Conservation (phyloP, 192 early-diverging fungal genomes). For the Rhizophagus clarus region DNA sequence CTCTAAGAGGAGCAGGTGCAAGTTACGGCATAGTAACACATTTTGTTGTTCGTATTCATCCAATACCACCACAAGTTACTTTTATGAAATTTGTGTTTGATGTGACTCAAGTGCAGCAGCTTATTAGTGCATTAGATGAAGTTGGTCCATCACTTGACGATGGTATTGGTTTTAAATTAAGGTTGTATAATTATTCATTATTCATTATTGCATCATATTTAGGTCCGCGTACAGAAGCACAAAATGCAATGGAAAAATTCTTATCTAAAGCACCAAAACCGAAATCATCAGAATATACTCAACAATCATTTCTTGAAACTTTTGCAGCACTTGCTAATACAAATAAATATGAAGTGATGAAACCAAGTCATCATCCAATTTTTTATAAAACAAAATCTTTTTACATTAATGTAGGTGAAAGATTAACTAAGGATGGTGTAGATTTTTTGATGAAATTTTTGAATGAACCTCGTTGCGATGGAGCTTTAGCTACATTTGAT, state of each 20-base stretch:
- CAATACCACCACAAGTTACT: conserved; percentile 2
- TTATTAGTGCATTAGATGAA: background rate
- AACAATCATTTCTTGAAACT: background rate
- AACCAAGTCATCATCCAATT: background rate
- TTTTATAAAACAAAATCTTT: background rate
- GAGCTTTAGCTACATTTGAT: background rate
- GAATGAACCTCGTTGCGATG: background rate
- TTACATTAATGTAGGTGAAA: background rate
- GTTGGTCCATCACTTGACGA: background rate
- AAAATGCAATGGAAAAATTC: background rate
- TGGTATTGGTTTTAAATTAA: background rate
- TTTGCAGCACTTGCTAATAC: background rate
- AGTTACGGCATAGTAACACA: conserved; percentile 41
- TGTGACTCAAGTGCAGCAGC: background rate
- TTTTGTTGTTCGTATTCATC: conserved; percentile 30
- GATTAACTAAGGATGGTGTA: background rate
- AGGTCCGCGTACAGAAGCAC: background rate
- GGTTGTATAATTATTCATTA: background rate
- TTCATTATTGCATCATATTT: background rate
- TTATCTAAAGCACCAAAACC: too few species aligned
- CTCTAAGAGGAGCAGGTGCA: conserved; percentile 56
- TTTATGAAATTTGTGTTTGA: background rate
- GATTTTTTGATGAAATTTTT: background rate
- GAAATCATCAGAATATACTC: too few species aligned
- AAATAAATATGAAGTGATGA: background rate